A percentile compares a stretch with the other conserved stretches of the same genome.
Evolutionary conservation across 1,284 basidiomycete species (phyloP).

Genomic region (Gomphus sp.): DNA sequence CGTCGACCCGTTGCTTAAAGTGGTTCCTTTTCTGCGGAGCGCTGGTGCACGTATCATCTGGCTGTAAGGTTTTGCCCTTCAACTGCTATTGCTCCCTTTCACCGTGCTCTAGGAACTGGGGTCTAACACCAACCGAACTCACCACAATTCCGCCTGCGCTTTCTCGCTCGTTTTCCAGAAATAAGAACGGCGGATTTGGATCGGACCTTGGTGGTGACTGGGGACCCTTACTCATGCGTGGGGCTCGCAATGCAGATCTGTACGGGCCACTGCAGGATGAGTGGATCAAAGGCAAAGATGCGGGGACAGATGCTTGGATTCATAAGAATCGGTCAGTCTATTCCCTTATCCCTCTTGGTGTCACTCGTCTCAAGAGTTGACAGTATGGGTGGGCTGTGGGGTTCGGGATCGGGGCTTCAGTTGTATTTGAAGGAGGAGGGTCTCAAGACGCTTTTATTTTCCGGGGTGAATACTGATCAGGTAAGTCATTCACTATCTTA

Average conservation of each 20-base stretch:
- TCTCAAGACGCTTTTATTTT: conserved; percentile 51
- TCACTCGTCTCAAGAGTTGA: neutral
- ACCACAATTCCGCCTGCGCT: conserved; percentile 40
- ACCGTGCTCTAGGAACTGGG: conserved; percentile 4
- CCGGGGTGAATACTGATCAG: conserved; percentile 63
- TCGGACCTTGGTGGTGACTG: conserved; percentile 43
- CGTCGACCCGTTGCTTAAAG: conserved; percentile 43
- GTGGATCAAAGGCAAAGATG: conserved; percentile 40
- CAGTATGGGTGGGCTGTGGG: conserved; percentile 64
- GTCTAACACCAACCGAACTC: conserved; percentile 5
- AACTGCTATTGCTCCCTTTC: neutral
- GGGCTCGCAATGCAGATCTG: conserved; percentile 41
- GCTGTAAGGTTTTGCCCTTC: conserved; percentile 39
- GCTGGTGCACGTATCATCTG: conserved; percentile 55
- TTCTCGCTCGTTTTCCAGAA: conserved; percentile 38
- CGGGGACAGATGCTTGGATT: conserved; percentile 59
- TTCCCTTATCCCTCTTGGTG: neutral
- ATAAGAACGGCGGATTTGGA: conserved; percentile 46
- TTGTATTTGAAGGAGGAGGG: conserved; percentile 54
- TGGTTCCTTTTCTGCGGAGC: conserved; percentile 39
- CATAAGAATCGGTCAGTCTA: conserved; percentile 53
- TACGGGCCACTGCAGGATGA: conserved; percentile 52
- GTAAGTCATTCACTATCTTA: conserved; percentile 21
- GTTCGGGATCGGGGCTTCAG: conserved; percentile 48
- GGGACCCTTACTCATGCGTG: conserved; percentile 54